These are phyloP conservation scores for Colletotrichum musicola DNA, from an alignment of 2,329 filamentous ascomycete species.

Conservation along the genomic window DNA sequence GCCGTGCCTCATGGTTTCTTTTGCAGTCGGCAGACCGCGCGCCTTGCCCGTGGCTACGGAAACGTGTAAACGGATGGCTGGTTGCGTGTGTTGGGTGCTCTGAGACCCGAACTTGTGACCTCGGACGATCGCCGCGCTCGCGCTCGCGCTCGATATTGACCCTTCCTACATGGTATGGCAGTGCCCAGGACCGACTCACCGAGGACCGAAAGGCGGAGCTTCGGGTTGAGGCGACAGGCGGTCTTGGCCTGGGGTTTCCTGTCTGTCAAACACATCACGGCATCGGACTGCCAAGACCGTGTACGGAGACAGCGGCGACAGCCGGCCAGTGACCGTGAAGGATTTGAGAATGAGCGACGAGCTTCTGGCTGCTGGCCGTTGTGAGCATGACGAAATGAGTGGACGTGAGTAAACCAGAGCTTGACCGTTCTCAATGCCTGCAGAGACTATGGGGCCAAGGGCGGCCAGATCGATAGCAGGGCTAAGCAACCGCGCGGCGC, in stretches of 20 bases:
- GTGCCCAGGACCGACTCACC: not conserved
- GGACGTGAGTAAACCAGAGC: conserved; percentile 17
- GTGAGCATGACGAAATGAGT: conserved; percentile 5
- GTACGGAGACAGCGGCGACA: not conserved
- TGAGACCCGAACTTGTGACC: not conserved
- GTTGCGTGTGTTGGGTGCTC: conserved; percentile 1
- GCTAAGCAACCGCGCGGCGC: not conserved
- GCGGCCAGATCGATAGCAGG: not conserved
- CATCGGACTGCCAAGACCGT: conserved; percentile 5
- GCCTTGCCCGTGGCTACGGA: conserved; percentile 15
- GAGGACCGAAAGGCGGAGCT: conserved; percentile 1
- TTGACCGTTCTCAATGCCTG: conserved; percentile 10
- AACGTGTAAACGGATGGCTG: conserved; percentile 17
- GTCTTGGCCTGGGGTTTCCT: not conserved
- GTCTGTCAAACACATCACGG: conserved; percentile 1
- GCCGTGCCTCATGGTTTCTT: conserved; percentile 30
- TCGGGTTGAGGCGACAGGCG: not conserved
- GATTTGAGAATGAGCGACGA: not conserved
- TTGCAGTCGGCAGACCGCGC: conserved; percentile 1
- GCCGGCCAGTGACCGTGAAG: not conserved
- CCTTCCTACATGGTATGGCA: too few species aligned
- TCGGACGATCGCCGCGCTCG: not conserved
- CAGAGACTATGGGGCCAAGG: conserved; percentile 9
- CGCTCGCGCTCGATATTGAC: too few species aligned
- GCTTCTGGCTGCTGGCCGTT: conserved; percentile 7